Conservation (phyloP, 1,139 yeast genomes). For the Protomyces pachydermus region DNA sequence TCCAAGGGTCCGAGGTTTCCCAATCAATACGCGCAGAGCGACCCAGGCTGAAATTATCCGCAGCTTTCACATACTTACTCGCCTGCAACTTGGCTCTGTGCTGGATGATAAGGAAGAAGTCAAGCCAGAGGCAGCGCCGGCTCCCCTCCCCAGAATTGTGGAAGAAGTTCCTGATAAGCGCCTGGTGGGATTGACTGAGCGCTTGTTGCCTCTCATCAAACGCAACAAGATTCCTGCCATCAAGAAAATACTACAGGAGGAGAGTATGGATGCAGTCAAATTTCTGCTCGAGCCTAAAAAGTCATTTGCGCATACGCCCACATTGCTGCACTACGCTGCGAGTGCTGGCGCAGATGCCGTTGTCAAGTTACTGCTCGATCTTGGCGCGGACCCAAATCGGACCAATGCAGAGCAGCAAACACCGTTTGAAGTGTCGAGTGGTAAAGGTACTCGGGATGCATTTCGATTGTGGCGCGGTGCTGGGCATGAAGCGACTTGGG, state of each 20-base stretch:
- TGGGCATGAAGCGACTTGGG: slow-evolving; percentile 58
- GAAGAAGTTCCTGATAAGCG: slow-evolving; percentile 32
- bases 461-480: slow-evolving; percentile 65
- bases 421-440: slow-evolving; percentile 54
- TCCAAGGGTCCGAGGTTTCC: slow-evolving; percentile 59
- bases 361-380: slow-evolving; percentile 58
- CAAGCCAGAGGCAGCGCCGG: slow-evolving; percentile 33
- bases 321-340: slow-evolving; percentile 74
- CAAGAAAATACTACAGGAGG: slow-evolving; percentile 55
- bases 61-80: slow-evolving; percentile 76
- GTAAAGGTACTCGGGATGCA: slow-evolving; percentile 46
- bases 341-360: slow-evolving; percentile 62
- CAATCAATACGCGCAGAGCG: slow-evolving; percentile 86
- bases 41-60: slow-evolving; percentile 73
- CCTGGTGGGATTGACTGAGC: slow-evolving; percentile 51
- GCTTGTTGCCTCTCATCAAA: slow-evolving; percentile 56
- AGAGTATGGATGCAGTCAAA: slow-evolving; percentile 40
- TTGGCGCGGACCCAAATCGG: slow-evolving; percentile 67
- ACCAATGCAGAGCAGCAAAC: slow-evolving; percentile 55
- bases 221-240: slow-evolving; percentile 76
- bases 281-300: slow-evolving; percentile 53
- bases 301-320: slow-evolving; percentile 58
- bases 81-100: slow-evolving; percentile 51
- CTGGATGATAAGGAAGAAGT: slow-evolving; percentile 41
- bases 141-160: slow-evolving; percentile 31